Base-by-base conservation (phyloP, 495 filamentous ascomycete species). In the Terfezia boudieri region DNA sequence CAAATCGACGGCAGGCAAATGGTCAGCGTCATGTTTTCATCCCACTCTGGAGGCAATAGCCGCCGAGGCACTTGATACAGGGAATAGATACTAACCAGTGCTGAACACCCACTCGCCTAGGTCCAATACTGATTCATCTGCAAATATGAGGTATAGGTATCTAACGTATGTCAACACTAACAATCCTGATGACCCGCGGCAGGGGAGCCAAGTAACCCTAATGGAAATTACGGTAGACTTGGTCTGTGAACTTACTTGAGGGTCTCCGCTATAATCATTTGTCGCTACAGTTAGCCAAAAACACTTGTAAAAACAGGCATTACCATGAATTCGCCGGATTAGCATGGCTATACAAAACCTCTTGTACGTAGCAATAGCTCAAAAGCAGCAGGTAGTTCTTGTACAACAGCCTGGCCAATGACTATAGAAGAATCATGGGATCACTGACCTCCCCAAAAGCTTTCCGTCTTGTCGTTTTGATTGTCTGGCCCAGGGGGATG, bases 101-200 rank as follows among this genome's bases (percentile, higher is more conserved):
- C 73, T 77, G 52, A 76, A 73, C 50, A 77, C 73, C 61, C 66
- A 77, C 54, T 74, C 67, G 62, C 76, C 75, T 58, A 78, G 56
- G 51, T 68, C 74, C n/a, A 74, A 63, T 37, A 73, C 57, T 50
- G 69, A 65, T 8, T 71, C 67, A 57, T 72, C 67, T 22, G 66
- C 64, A 60, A 76, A 76, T 14, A 64, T 66, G 36, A 77, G 61
- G 54, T 73, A 77, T 54, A 77, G 69, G 58, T 78, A 78, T 64
- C 74, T 77, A 53, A 54, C 14, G 23, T 7, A 7, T 4, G 26
- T 32, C 26, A 32, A 32, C 26, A 32, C 26, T 32, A 32, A 32
- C 26, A 32, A 2, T 32, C 26, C 26, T 32, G 26, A 32, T 32
- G 7, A 32, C 26, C 7, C 7, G 7, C 26, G 26, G 26, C 26